Percentiles rank a stretch among this genome's conserved stretches.
Evolutionary conservation across 2,329 filamentous ascomycete species (phyloP).

Genomic region (Plectosphaerella plurivora): DNA sequence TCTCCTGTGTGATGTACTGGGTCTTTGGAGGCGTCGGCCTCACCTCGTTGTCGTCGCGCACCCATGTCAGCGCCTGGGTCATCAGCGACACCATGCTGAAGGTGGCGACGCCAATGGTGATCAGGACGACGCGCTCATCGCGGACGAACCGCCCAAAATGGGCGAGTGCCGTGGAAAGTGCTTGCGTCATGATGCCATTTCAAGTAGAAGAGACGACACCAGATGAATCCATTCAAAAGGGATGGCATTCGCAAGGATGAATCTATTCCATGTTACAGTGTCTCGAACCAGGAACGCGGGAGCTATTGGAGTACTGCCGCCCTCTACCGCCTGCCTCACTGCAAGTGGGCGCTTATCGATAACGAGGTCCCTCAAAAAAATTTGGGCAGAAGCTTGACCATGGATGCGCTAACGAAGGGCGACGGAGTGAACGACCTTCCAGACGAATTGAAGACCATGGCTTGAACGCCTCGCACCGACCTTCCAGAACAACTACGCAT

Average conservation of each 20-base stretch:
- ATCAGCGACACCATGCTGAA: conserved; percentile 55
- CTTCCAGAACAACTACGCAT: not conserved
- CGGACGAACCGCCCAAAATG: conserved; percentile 23
- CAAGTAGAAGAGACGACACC: too few relatives aligned
- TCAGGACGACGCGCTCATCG: conserved; percentile 50
- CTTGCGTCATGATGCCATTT: not conserved
- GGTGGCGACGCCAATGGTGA: conserved; percentile 52
- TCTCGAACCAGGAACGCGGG: too few relatives aligned
- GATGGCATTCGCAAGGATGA: too few relatives aligned
- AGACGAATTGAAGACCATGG: not conserved
- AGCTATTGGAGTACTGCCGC: too few relatives aligned
- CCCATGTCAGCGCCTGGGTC: conserved; percentile 51
- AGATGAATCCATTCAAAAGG: too few relatives aligned
- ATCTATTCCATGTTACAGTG: too few relatives aligned
- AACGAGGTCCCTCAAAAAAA: conserved; percentile 19
- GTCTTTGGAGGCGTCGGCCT: conserved; percentile 60
- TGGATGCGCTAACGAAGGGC: not conserved
- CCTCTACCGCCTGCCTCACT: too few relatives aligned
- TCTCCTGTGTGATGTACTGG: conserved; percentile 70
- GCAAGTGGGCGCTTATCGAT: conserved; percentile 8
- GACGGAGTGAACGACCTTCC: not conserved
- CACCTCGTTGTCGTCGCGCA: conserved; percentile 63
- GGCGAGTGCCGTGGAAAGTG: not conserved
- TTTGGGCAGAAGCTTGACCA: conserved; percentile 9
- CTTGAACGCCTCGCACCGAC: not conserved